These are phyloP conservation scores for Pseudogymnoascus sp. DNA, from an alignment of 2,329 filamentous ascomycete species.

Conservation along the genomic window DNA sequence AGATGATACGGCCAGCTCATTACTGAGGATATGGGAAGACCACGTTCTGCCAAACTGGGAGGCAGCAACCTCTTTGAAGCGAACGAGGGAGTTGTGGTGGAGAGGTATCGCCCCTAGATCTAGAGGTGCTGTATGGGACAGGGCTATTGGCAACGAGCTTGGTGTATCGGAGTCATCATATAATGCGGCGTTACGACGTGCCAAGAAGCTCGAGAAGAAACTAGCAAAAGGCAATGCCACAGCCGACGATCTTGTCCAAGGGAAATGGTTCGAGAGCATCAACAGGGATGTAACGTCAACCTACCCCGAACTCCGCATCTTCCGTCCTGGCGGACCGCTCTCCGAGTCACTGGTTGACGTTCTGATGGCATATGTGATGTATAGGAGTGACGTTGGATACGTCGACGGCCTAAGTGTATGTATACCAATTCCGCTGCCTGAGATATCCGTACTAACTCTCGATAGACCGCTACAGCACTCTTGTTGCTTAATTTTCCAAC, in stretches of 20 bases:
- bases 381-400: constrained; percentile 75
- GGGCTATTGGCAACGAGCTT: constrained; percentile 30
- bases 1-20: constrained; percentile 48
- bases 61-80: constrained; percentile 59
- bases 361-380: constrained; percentile 73
- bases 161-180: constrained; percentile 56
- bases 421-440: constrained; percentile 18
- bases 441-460: constrained; percentile 19
- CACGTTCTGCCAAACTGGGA: constrained; percentile 73
- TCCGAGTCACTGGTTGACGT: constrained; percentile 65
- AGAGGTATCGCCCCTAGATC: constrained; percentile 65
- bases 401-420: constrained; percentile 64
- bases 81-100: constrained; percentile 77
- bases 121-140: constrained; percentile 37
- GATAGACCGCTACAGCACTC: constrained; percentile 63
- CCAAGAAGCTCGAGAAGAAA: constrained; percentile 50
- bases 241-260: constrained; percentile 47
- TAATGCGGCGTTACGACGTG: constrained; percentile 62
- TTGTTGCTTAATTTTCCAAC: constrained; percentile 65
- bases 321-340: constrained; percentile 48
- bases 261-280: constrained; percentile 58
- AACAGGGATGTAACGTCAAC: constrained; percentile 58
- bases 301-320: constrained; percentile 68
- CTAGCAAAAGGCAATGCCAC: constrained; percentile 27
- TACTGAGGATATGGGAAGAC: constrained; percentile 65